Evolutionary conservation across 129 eudicot species (phyloP), one percentile per base, ranked within the genome.

Genomic region (Silybum marianum): DNA sequence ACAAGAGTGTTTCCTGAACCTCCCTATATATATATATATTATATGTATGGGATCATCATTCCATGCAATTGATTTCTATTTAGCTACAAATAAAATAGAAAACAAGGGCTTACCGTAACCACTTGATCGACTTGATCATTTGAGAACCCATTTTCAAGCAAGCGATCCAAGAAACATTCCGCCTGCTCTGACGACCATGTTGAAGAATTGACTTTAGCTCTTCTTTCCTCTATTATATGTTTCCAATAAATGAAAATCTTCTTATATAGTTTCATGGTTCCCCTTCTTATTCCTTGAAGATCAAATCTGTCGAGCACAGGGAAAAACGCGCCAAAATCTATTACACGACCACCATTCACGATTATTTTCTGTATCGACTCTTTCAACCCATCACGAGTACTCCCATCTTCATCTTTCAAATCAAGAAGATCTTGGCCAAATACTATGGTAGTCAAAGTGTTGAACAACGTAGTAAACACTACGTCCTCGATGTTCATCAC

Each of bases 401-500:
- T 19, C 40, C 28, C 76, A 36, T 19, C 30, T 72, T 72, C 76
- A 72, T 72, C 62, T n/a, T 38, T 22, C 22, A 72, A 30, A 39
- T 72, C 84, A 51, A 72, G 30, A 36, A 72, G 16, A 19, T 72
- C 63, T 58, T 75, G 39, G 22, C 68, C 30, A 32, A 63, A 26
- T n/a, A 38, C 18, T 11, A 71, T 72, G 62, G 65, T 60, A 25
- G 40, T 32, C 73, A 81, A 58, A 58, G 66, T 58, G 66, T 58
- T 58, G 66, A 58, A 58, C 66, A 58, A n/a, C 23, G 66, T 58
- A 73, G 79, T 73, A 54, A 81, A 81, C 23, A 81, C 80, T 2
- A 81, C 46, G 24, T 74, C 85, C 4, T 60, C 67, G 36, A 68
- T 42, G 11, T 74, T 81, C 65, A 81, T 36, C 74, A 26, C 75